These are phyloP conservation scores for Neopestalotiopsis sp. DNA, from an alignment of 2,329 filamentous ascomycete species.

Conservation along the genomic window DNA sequence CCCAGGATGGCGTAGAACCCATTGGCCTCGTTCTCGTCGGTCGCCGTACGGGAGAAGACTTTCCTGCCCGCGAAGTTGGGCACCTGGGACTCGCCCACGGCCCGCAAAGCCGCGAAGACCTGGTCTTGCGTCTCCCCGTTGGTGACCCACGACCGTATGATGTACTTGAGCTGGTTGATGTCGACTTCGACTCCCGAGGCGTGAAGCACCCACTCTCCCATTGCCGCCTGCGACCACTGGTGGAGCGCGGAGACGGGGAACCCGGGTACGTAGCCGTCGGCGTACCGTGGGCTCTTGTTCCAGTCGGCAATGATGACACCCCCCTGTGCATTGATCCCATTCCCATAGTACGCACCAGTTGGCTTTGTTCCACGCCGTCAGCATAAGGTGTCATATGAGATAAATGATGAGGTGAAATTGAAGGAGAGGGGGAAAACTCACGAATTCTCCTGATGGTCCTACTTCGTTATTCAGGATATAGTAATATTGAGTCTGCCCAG, in stretches of 20 bases:
- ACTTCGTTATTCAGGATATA: no score
- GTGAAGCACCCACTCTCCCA: neutral
- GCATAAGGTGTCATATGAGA: no score
- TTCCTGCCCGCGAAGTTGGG: neutral
- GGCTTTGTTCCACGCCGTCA: slow-evolving; percentile 1
- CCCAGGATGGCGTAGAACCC: slow-evolving; percentile 14
- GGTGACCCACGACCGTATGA: slow-evolving; percentile 8
- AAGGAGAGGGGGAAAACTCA: no score
- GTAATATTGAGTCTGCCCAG: no score
- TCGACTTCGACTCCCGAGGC: neutral
- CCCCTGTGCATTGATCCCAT: slow-evolving; percentile 1
- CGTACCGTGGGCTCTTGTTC: slow-evolving; percentile 2
- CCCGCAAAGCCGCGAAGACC: slow-evolving; percentile 4
- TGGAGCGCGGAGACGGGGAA: neutral
- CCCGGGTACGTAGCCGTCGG: neutral
- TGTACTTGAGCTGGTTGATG: neutral
- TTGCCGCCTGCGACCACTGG: slow-evolving; percentile 13
- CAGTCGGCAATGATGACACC: slow-evolving; percentile 2
- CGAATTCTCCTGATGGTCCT: no score
- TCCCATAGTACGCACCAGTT: slow-evolving; percentile 4
- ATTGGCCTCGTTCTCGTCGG: neutral
- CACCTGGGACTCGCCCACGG: neutral
- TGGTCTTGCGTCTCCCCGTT: slow-evolving; percentile 13
- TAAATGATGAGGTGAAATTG: no score
- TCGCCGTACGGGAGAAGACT: neutral